Evolutionary conservation across 1,284 basidiomycete genomes (phyloP), one percentile per base, ranked within the genome.

Genomic region (Cryptococcus deneoformans): DNA sequence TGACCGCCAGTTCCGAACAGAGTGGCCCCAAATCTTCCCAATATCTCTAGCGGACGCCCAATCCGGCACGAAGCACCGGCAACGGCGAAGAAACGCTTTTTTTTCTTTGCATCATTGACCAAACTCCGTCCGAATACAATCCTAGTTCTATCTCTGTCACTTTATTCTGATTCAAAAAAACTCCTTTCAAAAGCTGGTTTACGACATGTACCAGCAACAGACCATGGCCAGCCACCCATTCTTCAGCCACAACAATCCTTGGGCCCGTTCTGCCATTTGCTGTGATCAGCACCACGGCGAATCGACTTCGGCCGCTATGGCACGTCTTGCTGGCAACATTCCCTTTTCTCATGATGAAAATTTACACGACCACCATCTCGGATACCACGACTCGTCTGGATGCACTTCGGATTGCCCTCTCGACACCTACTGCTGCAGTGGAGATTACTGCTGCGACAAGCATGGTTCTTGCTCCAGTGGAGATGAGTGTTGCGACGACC

Each of bases 201-300:
- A 42, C 40, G 6, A 42, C 40, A 42, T 42, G 40, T 16, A 42
- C 40, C 40, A 42, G 40, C 40, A 16, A 12, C 40, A 42, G 11
- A 11, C 40, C 12, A 42, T 42, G 40, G 40, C 12, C 3, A 12
- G 40, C 40, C 45, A 45, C n/a, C 52, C 53, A n/a, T 20, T 48
- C 46, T n/a, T 39, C 29, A 14, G 20, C 37, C 57, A 56, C 24
- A 48, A 49, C 8, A 60, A 69, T 16, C 68, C 70, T 10, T 71
- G 71, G 71, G 68, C 65, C 6, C 68, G 70, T 48, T 59, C 64
- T 10, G 64, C 63, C 46, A 70, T 74, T 24, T 75, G 73, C 61
- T 75, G 73, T 52, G 73, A 75, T 54, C 51, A 59, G 11, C 63
- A 71, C 40, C 73, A 74, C 57, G 65, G 63, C 6, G 69, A 61